A percentile compares a stretch with the other conserved stretches of the same genome.
Conservation (phyloP, 1,139 yeast genomes). For the Kluyveromyces sp. region DNA sequence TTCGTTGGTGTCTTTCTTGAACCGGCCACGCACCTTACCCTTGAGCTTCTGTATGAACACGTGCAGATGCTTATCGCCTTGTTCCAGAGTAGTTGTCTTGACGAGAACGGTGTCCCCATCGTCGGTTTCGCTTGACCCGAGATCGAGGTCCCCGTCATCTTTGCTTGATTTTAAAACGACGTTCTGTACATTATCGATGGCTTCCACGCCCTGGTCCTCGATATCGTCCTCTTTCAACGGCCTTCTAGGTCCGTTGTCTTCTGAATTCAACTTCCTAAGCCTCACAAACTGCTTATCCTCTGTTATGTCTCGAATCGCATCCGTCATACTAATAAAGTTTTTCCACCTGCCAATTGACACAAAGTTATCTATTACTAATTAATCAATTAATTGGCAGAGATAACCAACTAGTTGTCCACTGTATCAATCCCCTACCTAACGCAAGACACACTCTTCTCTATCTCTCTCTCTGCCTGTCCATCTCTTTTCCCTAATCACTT, state of each 20-base stretch:
- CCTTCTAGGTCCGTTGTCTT: constrained; percentile 9
- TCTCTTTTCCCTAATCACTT: too few species aligned
- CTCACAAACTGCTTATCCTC: constrained; percentile 20
- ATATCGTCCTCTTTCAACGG: constrained; percentile 17
- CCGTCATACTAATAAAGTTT: too few species aligned
- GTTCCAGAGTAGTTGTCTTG: background rate
- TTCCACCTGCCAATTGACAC: too few species aligned
- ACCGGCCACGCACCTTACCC: constrained; percentile 15
- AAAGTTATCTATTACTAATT: too few species aligned
- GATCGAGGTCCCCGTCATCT: background rate
- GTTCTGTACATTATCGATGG: constrained; percentile 2
- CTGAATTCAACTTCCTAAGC: constrained; percentile 19
- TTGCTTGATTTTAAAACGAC: background rate
- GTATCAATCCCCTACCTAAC: too few species aligned
- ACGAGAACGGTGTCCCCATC: background rate
- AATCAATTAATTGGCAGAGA: too few species aligned
- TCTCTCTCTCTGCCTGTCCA: too few species aligned
- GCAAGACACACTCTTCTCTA: too few species aligned
- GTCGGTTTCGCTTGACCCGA: background rate
- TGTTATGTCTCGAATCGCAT: constrained; percentile 10
- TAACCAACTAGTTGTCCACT: too few species aligned
- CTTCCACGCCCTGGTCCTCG: constrained; percentile 22
- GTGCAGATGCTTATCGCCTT: constrained; percentile 11
- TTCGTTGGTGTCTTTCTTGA: constrained; percentile 13
- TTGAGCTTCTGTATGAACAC: constrained; percentile 14